Base-by-base conservation (phyloP, 768 basidiomycete species). In the Russula ochroleuca region DNA sequence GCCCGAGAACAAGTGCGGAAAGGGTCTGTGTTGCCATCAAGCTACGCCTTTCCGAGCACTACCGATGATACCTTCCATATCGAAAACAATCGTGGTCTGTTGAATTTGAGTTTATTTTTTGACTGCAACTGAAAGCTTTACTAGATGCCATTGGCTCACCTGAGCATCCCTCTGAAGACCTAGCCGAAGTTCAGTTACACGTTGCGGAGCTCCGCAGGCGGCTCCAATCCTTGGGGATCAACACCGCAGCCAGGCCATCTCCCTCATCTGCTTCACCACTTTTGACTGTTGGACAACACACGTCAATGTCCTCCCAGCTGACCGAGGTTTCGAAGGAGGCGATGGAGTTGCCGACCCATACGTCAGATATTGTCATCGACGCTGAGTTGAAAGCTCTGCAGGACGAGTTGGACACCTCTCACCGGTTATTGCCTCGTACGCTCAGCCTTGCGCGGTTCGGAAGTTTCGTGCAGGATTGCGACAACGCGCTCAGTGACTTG, bases 401-500 rank as follows among this genome's bases (percentile, higher is more conserved):
- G 60, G 73, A 71, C 28, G 90, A 94, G 61, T 63, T 90, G n/a
- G 77, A 81, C 25, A 77, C 72, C 19, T 81, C 85, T 43, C 71
- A 73, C 49, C 75, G 76, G 3, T 70, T 85, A 51, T 73, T 90
- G 70, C 74, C 78, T 37, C 79, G 78, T 49, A 72, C 91, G 28
- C 75, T 81, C 57, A 75, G 74, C 41, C 75, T 94, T n/a, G 82
- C 80, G 11, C 74, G 77, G n/a, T 75, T 93, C 53, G 73, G 78
- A 6, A 74, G 78, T 23, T 70, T 76, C 40, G 72, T 87, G 10
- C 78, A 78, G 31, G 70, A 72, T 21, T 92, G 90, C 68, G 92
- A 95, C 71, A 76, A 78, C n/a, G 83, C 85, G 23, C 78, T 94
- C 49, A 94, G 92, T 69, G 90, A 94, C 72, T 78, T 94, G 5